phyloP scores from a whole-genome alignment of 2,329 filamentous ascomycete species.

The Curvularia spicifera region DNA sequence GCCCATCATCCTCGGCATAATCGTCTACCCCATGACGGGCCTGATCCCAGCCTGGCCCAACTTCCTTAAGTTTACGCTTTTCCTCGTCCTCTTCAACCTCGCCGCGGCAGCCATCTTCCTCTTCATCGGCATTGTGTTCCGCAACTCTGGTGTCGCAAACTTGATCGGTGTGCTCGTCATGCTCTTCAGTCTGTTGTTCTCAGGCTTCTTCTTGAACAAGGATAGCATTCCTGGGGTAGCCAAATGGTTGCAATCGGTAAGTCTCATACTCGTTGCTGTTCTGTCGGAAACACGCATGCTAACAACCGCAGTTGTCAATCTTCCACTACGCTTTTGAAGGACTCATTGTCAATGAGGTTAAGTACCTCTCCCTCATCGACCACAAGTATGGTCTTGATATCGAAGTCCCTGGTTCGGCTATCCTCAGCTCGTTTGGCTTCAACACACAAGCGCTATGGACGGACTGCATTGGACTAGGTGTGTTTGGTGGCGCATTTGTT shows the following conservation, averaged over 20 bases:
- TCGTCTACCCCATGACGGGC: constrained; percentile 98
- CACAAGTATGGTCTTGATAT: constrained; percentile 97
- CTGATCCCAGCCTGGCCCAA: constrained; percentile 80
- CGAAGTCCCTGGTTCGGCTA: constrained; percentile 91
- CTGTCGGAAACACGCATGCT: constrained; percentile 16
- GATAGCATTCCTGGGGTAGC: constrained; percentile 86
- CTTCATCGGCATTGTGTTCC: constrained; percentile 95
- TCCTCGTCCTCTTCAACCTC: constrained; percentile 93
- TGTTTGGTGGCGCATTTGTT: constrained; percentile 84
- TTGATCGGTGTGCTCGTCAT: constrained; percentile 94
- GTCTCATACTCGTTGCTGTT: constrained; percentile 35
- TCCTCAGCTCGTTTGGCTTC: constrained; percentile 94
- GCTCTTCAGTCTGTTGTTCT: constrained; percentile 95
- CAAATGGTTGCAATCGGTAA: constrained; percentile 83
- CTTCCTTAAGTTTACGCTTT: constrained; percentile 89
- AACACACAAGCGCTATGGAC: constrained; percentile 84
- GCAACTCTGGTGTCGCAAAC: constrained; percentile 88
- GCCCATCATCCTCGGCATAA: constrained; percentile 91
- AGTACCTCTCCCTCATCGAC: constrained; percentile 85
- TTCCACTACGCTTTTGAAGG: constrained; percentile 98
- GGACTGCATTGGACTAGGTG: constrained; percentile 79
- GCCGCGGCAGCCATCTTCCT: constrained; percentile 92
- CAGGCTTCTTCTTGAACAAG: constrained; percentile 91
- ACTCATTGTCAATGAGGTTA: constrained; percentile 95
- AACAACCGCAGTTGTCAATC: constrained; percentile 73